Evolutionary conservation across 192 early-diverging fungal genomes (phyloP).

Genomic region (Bifiguratus adelaidae): DNA sequence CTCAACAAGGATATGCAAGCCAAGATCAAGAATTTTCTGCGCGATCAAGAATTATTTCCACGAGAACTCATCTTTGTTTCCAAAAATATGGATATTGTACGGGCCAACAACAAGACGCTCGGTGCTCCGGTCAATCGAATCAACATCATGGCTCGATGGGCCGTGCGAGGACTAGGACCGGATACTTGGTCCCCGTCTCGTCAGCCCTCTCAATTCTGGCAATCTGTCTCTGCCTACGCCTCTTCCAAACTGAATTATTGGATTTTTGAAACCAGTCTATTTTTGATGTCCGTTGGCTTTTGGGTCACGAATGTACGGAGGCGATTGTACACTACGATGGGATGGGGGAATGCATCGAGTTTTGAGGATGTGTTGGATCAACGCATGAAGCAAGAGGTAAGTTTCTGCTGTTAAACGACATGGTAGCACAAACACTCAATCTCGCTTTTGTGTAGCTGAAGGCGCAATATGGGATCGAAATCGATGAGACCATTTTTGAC

Average conservation of each 20-base stretch:
- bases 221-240: background rate
- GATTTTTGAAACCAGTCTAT: slow-evolving; percentile 46
- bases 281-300: slow-evolving; percentile 48
- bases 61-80: slow-evolving; percentile 85
- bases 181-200: slow-evolving; percentile 20
- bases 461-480: slow-evolving; percentile 62
- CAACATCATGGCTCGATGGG: slow-evolving; percentile 75
- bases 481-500: slow-evolving; percentile 70
- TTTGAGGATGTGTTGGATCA: slow-evolving; percentile 74
- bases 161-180: slow-evolving; percentile 43
- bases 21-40: slow-evolving; percentile 57
- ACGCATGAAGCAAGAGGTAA: slow-evolving; percentile 41
- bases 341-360: slow-evolving; percentile 26
- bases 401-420: background rate
- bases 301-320: too few species aligned
- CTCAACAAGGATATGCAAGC: slow-evolving; percentile 69
- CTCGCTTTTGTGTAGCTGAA: slow-evolving; percentile 29
- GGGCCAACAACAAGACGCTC: slow-evolving; percentile 75
- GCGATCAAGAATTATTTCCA: slow-evolving; percentile 59
- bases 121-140: slow-evolving; percentile 85
- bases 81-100: slow-evolving; percentile 78
- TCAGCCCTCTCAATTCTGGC: background rate
- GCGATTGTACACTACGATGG: slow-evolving; percentile 26
- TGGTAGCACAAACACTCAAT: background rate
- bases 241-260: slow-evolving; percentile 12